Percentiles rank a stretch among this genome's conserved stretches.
Conservation (phyloP, 2,329 filamentous ascomycete species). For the Trichoderma simmonsii region DNA sequence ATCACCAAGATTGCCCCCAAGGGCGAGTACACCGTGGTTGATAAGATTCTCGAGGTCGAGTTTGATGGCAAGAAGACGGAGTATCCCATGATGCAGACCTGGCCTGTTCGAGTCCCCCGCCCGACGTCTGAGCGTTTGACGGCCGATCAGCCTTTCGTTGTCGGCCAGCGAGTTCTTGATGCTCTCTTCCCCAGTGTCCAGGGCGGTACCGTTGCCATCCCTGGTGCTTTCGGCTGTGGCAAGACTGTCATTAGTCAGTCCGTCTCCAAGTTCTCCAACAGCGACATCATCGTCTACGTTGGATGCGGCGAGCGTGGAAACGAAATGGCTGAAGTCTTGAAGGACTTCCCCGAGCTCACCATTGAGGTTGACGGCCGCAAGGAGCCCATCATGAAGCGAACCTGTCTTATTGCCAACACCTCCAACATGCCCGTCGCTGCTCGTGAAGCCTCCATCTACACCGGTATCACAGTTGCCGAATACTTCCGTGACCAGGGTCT, state of each 20-base stretch:
- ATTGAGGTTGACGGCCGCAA: slow-evolving; percentile 92
- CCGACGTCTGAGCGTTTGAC: slow-evolving; percentile 89
- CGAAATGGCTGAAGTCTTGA: slow-evolving; percentile 99
- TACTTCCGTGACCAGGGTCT: slow-evolving; percentile 98
- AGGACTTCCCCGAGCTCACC: slow-evolving; percentile 98
- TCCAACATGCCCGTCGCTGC: slow-evolving; percentile 99
- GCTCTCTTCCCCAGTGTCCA: slow-evolving; percentile 94
- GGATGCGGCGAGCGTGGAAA: slow-evolving; percentile 91
- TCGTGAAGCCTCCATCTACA: slow-evolving; percentile 98
- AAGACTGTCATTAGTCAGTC: slow-evolving; percentile 99
- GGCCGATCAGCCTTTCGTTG: slow-evolving; percentile 86
- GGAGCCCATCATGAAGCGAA: slow-evolving; percentile 99
- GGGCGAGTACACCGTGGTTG: slow-evolving; percentile 89
- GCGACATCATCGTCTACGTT: slow-evolving; percentile 97
- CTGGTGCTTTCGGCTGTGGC: slow-evolving; percentile 95
- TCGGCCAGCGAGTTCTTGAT: slow-evolving; percentile 94
- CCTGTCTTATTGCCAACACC: slow-evolving; percentile 95
- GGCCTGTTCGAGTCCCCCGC: slow-evolving; percentile 94
- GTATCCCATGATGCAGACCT: slow-evolving; percentile 97
- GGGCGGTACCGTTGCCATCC: slow-evolving; percentile 96
- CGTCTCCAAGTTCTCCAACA: slow-evolving; percentile 99
- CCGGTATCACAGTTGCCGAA: slow-evolving; percentile 88
- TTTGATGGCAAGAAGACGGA: slow-evolving; percentile 95
- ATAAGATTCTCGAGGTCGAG: slow-evolving; percentile 92
- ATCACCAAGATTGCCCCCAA: slow-evolving; percentile 88